Conservation (phyloP, 1,139 yeast genomes). For the Geotrichum fermentans region DNA sequence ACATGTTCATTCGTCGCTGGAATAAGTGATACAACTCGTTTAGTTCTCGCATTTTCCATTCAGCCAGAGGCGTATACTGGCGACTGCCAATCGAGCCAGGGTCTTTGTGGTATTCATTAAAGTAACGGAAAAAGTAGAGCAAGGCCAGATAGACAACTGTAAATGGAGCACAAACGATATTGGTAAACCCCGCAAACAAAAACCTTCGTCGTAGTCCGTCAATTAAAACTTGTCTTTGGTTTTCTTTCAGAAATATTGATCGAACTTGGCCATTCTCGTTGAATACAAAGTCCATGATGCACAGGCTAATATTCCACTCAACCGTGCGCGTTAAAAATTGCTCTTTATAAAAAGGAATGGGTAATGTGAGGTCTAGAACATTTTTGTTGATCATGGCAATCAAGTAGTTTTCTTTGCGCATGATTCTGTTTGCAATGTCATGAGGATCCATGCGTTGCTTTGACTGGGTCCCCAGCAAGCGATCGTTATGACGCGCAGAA, state of each 20-base stretch:
- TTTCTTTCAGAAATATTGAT: slow-evolving; percentile 63
- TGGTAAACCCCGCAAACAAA: slow-evolving; percentile 80
- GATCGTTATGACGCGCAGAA: slow-evolving; percentile 37
- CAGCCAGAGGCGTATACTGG: slow-evolving; percentile 89
- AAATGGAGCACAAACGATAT: slow-evolving; percentile 78
- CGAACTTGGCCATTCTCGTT: slow-evolving; percentile 82
- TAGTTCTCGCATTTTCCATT: slow-evolving; percentile 91
- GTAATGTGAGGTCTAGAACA: slow-evolving; percentile 59
- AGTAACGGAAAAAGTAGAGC: slow-evolving; percentile 81
- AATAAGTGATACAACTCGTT: slow-evolving; percentile 90
- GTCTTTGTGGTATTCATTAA: slow-evolving; percentile 85
- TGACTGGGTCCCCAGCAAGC: slow-evolving; percentile 51
- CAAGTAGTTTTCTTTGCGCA: slow-evolving; percentile 91
- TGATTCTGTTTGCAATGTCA: slow-evolving; percentile 88
- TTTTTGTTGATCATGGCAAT: slow-evolving; percentile 83
- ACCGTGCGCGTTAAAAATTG: slow-evolving; percentile 71
- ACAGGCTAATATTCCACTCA: slow-evolving; percentile 89
- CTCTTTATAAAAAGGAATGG: slow-evolving; percentile 28
- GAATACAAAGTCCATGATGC: slow-evolving; percentile 82
- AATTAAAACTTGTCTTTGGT: slow-evolving; percentile 61
- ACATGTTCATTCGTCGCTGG: slow-evolving; percentile 66
- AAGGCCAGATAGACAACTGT: slow-evolving; percentile 76
- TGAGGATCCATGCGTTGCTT: slow-evolving; percentile 82
- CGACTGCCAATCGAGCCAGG: slow-evolving; percentile 82
- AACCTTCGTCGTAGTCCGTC: slow-evolving; percentile 73